Evolutionary conservation across 805 yeast species (phyloP), one percentile per base, ranked within the genome.

Genomic region (Wickerhamiella siamensis): DNA sequence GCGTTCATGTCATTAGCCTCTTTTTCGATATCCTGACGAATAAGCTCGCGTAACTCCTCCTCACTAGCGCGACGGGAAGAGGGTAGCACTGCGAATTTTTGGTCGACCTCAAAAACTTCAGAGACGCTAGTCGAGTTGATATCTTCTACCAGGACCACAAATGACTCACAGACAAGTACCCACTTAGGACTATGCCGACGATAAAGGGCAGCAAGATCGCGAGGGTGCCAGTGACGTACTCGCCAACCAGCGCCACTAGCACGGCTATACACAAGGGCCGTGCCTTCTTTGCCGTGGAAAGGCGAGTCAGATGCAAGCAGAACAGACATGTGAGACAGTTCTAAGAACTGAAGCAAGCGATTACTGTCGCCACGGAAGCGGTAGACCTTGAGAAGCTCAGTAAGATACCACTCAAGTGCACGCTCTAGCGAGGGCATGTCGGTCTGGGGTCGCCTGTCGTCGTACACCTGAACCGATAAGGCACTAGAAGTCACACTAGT

Each of bases 231-330:
- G 56, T 88, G 96, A 3, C 91, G 82, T 4, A 88, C 95, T 51
- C 94, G 69, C 97, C 98, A 91, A 2, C 98, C 97, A 57, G 84
- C 94, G 0, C 86, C 70, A 47, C 75, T 75, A 0, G 97, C 88
- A 0, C 84, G 75, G 1, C 95, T 79, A 17, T 86, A 75, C 37
- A 87, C 74, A 42, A 81, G 73, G 44, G 88, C 59, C 39, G 75
- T 73, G 2, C 98, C 99, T 60, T 91, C 95, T 52, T 86, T 91
- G 1, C 97, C 94, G 43, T 75, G 75, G 54, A 69, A 80, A 0
- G 83, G 80, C 22, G 75, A 72, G 58, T 91, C 98, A 48, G 83
- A 77, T 38, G 88, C 78, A 33, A 91, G 64, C 38, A 86, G 65
- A 6, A 91, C 75, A 5, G 94, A 83, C 48, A 91, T 72, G 0